These are phyloP conservation scores for Pouteria glomerata DNA, from an alignment of 148 eudicot species.

Conservation along the genomic window DNA sequence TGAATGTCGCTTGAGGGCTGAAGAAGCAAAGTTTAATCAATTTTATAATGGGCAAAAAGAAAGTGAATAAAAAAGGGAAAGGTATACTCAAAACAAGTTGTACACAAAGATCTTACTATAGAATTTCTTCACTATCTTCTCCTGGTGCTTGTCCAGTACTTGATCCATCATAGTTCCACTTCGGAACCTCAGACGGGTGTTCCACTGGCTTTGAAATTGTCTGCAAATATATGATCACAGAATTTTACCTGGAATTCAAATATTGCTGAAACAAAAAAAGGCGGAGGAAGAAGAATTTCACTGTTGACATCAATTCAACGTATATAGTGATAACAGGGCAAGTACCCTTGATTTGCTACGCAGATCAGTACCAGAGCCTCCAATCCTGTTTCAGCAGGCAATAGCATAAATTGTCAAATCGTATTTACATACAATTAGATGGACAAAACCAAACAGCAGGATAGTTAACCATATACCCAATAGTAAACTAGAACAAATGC, in stretches of 20 bases:
- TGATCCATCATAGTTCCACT: conserved; percentile 99
- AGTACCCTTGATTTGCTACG: conserved; percentile 98
- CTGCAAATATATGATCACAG: conserved; percentile 31
- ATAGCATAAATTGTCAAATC: not conserved
- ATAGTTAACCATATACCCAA: too few relatives aligned
- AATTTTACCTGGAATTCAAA: too few relatives aligned
- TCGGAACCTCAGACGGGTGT: conserved; percentile 96
- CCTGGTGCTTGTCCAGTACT: conserved; percentile 99
- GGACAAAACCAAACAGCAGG: too few relatives aligned
- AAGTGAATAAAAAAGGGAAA: not conserved
- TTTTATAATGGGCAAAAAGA: not conserved
- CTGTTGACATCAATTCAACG: too few relatives aligned
- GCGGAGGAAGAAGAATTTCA: not conserved
- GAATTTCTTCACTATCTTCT: conserved; percentile 96
- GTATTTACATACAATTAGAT: too few relatives aligned
- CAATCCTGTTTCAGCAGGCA: conserved; percentile 61
- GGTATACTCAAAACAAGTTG: not conserved
- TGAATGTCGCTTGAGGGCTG: conserved; percentile 98
- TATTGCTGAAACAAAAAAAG: too few relatives aligned
- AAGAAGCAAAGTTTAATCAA: conserved; percentile 7
- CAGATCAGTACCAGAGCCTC: conserved; percentile 86
- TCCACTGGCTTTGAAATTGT: conserved; percentile 79
- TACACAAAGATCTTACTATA: conserved; percentile 70
- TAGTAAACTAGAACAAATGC: not conserved
- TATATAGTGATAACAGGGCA: conserved; percentile 1